Percentiles rank a stretch among this genome's conserved stretches.
Conservation (phyloP, 495 filamentous ascomycete species). For the Neurospora tetraspora region DNA sequence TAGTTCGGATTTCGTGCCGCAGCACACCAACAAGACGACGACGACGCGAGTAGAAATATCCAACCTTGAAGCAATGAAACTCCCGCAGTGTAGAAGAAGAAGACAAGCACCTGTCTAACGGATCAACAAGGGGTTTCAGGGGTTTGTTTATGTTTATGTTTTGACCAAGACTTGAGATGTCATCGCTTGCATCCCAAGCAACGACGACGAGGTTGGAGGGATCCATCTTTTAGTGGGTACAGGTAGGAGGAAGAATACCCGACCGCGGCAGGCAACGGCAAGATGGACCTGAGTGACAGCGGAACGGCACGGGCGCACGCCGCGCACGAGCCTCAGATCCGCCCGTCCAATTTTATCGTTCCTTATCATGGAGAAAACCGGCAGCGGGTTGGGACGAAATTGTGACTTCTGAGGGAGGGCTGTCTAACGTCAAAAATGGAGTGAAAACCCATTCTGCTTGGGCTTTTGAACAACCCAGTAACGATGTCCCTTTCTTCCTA, state of each 20-base stretch:
- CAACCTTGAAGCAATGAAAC: background rate
- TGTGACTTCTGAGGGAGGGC: background rate
- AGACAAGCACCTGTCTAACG: background rate
- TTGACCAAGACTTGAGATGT: background rate
- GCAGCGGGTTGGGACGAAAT: background rate
- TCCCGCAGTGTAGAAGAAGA: background rate
- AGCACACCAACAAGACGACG: background rate
- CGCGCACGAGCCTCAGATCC: background rate
- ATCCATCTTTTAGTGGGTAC: background rate
- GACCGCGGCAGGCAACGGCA: background rate
- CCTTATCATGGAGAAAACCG: background rate
- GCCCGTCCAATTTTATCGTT: background rate
- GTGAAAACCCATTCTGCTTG: background rate
- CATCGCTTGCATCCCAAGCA: background rate
- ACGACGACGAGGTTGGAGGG: background rate
- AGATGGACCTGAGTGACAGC: background rate
- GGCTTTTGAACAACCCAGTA: background rate
- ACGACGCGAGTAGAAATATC: background rate
- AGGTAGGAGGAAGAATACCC: background rate
- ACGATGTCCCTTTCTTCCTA: too few relatives aligned
- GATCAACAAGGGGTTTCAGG: background rate
- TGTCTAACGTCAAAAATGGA: background rate
- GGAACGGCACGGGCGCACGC: background rate
- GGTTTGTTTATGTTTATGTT: background rate
- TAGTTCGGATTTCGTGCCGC: background rate